phyloP scores from a whole-genome alignment of 164 flowering plant genomes.

The Brasenia schreberi region DNA sequence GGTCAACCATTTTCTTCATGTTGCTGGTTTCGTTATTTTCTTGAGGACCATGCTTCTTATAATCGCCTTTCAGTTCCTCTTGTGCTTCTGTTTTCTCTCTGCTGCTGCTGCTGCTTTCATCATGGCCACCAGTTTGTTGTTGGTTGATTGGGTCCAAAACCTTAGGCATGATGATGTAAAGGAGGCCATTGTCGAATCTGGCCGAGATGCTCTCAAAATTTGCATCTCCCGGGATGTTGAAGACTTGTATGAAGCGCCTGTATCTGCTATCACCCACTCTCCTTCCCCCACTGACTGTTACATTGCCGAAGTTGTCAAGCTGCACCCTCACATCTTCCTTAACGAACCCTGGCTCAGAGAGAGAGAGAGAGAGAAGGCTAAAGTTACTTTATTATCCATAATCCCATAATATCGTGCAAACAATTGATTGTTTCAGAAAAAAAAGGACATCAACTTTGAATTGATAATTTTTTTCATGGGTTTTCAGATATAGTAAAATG shows the following conservation, averaged over 20 bases:
- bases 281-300: conserved; percentile 17
- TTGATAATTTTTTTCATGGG: no score
- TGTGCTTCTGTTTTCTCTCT: neutral
- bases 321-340: conserved; percentile 22
- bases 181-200: conserved; percentile 28
- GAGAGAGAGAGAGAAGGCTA: no score
- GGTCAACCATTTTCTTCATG: neutral
- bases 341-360: conserved; percentile 17
- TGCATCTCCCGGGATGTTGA: conserved; percentile 25
- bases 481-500: no score
- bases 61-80: neutral
- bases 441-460: no score
- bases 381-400: no score
- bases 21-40: neutral
- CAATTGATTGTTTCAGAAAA: no score
- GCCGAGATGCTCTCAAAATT: conserved; percentile 20
- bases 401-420: no score
- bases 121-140: neutral
- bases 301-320: conserved; percentile 11
- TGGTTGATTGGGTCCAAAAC: conserved; percentile 6
- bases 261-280: conserved; percentile 7
- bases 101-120: neutral
- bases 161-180: conserved; percentile 39
- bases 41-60: neutral
- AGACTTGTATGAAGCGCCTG: conserved; percentile 15